Percentiles rank a stretch among this genome's conserved stretches.
Evolutionary conservation across 1,284 basidiomycete genomes (phyloP).

Genomic region (Ustilago vetiveriae): DNA sequence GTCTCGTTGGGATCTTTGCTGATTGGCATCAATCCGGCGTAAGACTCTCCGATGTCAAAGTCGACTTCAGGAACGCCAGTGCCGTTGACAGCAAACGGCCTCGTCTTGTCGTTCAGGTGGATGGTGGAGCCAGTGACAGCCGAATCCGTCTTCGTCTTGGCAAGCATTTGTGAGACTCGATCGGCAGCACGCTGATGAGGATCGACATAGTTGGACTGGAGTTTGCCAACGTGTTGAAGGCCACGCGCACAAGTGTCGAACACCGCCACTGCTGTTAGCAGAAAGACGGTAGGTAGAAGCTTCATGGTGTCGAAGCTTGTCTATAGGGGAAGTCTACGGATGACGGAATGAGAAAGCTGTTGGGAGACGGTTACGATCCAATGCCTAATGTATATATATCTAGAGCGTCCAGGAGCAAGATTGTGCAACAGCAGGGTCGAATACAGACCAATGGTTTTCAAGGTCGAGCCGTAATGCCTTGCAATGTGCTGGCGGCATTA

Average conservation of each 20-base stretch:
- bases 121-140: conserved; percentile 13
- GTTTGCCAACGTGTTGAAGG: conserved; percentile 39
- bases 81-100: conserved; percentile 33
- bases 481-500: no score
- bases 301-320: conserved; percentile 23
- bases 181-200: conserved; percentile 26
- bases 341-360: not conserved
- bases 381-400: not conserved
- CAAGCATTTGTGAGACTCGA: conserved; percentile 13
- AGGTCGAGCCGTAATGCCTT: no score
- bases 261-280: conserved; percentile 26
- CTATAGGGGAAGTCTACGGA: not conserved
- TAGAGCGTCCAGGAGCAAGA: no score
- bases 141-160: conserved; percentile 13
- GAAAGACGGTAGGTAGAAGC: conserved; percentile 16
- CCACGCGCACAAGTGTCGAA: conserved; percentile 35
- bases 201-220: conserved; percentile 25
- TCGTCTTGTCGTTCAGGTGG: conserved; percentile 37
- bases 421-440: no score
- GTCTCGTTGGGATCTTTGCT: conserved; percentile 25
- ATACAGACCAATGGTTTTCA: no score
- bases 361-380: no score
- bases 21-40: conserved; percentile 58
- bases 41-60: conserved; percentile 51
- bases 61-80: conserved; percentile 48